phyloP scores from a whole-genome alignment of 129 eudicot species.

The Flaveria bidentis region DNA sequence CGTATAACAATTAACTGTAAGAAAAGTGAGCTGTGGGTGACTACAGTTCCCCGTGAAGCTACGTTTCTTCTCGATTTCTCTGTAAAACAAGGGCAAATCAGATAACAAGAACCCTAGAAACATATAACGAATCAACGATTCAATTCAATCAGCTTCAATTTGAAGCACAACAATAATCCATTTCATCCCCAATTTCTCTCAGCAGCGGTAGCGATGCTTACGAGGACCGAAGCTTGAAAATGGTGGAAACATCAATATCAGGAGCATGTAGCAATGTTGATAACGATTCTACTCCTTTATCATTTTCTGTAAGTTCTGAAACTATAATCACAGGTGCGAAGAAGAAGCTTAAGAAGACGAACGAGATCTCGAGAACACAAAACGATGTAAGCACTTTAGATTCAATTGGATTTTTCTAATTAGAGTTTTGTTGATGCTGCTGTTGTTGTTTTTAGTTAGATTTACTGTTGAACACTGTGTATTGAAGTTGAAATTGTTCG shows the following conservation, averaged over 20 bases:
- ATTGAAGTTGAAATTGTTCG: neutral
- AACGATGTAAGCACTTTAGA: conserved; percentile 49
- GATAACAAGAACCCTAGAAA: conserved; percentile 7
- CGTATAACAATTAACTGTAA: too few relatives aligned
- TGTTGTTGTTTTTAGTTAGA: neutral
- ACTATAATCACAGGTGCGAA: conserved; percentile 12
- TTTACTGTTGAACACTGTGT: neutral
- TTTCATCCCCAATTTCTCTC: conserved; percentile 22
- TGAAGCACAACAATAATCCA: neutral
- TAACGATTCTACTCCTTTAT: conserved; percentile 3
- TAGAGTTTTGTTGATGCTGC: neutral
- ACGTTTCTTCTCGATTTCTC: too few relatives aligned
- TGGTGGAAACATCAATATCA: conserved; percentile 53
- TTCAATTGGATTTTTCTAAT: neutral
- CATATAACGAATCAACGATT: conserved; percentile 6
- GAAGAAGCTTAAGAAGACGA: conserved; percentile 42
- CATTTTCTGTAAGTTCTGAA: neutral
- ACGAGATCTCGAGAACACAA: conserved; percentile 20
- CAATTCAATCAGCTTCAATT: conserved; percentile 11
- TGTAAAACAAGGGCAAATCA: conserved; percentile 3
- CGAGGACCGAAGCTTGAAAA: conserved; percentile 67
- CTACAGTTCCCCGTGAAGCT: neutral
- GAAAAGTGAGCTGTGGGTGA: neutral
- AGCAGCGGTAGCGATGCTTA: conserved; percentile 24
- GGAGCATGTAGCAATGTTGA: conserved; percentile 19